These are phyloP conservation scores for Metschnikowia drakensbergensis DNA, from an alignment of 805 yeast species.

Conservation along the genomic window DNA sequence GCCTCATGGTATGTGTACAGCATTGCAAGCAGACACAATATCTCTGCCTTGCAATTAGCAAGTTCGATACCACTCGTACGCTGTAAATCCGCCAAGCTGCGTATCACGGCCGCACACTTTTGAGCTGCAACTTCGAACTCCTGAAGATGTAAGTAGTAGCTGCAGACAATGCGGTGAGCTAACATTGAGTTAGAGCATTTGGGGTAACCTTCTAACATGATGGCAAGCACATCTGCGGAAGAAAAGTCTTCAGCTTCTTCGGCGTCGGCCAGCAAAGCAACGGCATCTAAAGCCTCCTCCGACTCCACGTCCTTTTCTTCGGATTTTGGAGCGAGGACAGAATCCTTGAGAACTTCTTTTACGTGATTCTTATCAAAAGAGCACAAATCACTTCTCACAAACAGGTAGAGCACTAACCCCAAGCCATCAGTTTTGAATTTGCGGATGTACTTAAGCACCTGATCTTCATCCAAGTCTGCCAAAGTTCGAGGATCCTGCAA, in stretches of 20 bases:
- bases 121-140: conserved; percentile 64
- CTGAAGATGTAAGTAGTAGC: conserved; percentile 53
- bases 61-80: conserved; percentile 47
- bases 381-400: conserved; percentile 63
- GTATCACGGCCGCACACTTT: conserved; percentile 57
- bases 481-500: conserved; percentile 60
- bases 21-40: conserved; percentile 65
- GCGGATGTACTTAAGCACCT: conserved; percentile 49
- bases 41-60: conserved; percentile 50
- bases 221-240: conserved; percentile 49
- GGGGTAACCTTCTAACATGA: conserved; percentile 50
- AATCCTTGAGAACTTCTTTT: conserved; percentile 10
- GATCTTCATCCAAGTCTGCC: conserved; percentile 42
- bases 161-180: conserved; percentile 62
- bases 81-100: conserved; percentile 46
- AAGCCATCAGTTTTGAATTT: conserved; percentile 60
- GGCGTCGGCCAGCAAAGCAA: conserved; percentile 1
- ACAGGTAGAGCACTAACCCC: conserved; percentile 60
- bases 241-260: conserved; percentile 20
- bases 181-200: conserved; percentile 43
- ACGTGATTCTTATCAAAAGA: conserved; percentile 46
- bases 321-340: conserved; percentile 9
- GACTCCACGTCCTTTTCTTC: conserved; percentile 3
- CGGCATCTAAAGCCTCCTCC: conserved; percentile 13
- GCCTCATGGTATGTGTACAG: conserved; percentile 83